Percentiles rank a stretch among this genome's conserved stretches.
These are phyloP conservation scores for Podaxis sp. DNA, from an alignment of 768 basidiomycete species.

Conservation along the genomic window DNA sequence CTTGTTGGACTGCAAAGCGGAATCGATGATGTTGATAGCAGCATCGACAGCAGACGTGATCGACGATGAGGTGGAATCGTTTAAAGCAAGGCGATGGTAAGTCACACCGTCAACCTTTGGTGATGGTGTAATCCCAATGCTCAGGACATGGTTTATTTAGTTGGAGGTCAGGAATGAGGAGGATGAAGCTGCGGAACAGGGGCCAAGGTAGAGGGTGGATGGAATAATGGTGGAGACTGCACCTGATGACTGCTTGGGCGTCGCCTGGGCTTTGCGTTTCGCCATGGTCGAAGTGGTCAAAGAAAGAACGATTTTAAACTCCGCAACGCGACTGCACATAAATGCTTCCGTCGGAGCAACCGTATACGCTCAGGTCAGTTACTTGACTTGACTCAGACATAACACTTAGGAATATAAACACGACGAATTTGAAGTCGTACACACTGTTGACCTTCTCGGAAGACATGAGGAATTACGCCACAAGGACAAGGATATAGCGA, in stretches of 20 bases:
- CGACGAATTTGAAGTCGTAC: not conserved
- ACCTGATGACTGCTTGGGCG: slow-evolving; percentile 6
- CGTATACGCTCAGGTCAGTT: not conserved
- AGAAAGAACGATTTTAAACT: not conserved
- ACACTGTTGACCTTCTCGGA: not conserved
- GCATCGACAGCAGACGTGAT: slow-evolving; percentile 22
- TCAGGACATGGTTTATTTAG: slow-evolving; percentile 35
- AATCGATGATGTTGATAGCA: slow-evolving; percentile 27
- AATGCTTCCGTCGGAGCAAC: not conserved
- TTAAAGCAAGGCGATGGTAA: slow-evolving; percentile 35
- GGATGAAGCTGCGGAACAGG: slow-evolving; percentile 34
- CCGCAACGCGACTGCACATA: not conserved
- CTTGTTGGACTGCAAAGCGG: slow-evolving; percentile 17
- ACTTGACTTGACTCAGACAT: not conserved
- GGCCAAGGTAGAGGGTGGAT: slow-evolving; percentile 35
- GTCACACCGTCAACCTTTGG: slow-evolving; percentile 23
- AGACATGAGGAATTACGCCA: not conserved
- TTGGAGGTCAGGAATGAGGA: slow-evolving; percentile 27
- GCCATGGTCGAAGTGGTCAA: not conserved
- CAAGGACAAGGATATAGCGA: not conserved
- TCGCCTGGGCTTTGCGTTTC: not conserved
- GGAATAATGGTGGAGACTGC: slow-evolving; percentile 20
- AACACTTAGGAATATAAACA: not conserved
- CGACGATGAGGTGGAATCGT: slow-evolving; percentile 26
- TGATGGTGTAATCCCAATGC: slow-evolving; percentile 32